Conservation (phyloP, 2,329 filamentous ascomycete genomes). For the Pseudogymnoascus sp. region DNA sequence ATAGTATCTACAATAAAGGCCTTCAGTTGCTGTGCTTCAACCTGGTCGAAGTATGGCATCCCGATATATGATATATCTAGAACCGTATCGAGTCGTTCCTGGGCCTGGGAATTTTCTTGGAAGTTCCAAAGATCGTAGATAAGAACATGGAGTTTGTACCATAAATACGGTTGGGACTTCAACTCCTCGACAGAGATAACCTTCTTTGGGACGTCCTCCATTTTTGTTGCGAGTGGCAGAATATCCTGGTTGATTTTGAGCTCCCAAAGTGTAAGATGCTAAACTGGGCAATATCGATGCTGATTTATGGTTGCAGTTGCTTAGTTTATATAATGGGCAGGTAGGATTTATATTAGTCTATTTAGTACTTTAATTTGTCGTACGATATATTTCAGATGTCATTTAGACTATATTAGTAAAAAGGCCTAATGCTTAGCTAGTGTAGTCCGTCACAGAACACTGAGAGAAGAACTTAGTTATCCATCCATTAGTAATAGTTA, state of each 20-base stretch:
- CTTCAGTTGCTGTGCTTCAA: conserved; percentile 11
- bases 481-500: background rate
- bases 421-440: too few species aligned
- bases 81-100: conserved; percentile 12
- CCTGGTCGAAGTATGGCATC: conserved; percentile 10
- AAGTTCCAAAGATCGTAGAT: conserved; percentile 15
- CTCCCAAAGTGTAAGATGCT: background rate
- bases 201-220: background rate
- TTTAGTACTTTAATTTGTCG: background rate
- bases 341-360: background rate
- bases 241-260: background rate
- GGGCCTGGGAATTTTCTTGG: conserved; percentile 5
- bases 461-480: background rate
- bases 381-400: background rate
- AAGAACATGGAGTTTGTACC: conserved; percentile 13
- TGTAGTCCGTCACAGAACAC: background rate
- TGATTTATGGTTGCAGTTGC: background rate
- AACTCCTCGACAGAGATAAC: background rate
- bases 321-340: background rate
- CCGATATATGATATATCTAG: conserved; percentile 12
- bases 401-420: too few species aligned
- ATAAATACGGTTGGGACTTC: background rate
- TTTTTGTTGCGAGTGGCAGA: background rate
- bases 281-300: background rate
- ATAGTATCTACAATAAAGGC: background rate